Evolutionary conservation across 768 basidiomycete genomes (phyloP).

Genomic region (Kwoniella dendrophila): DNA sequence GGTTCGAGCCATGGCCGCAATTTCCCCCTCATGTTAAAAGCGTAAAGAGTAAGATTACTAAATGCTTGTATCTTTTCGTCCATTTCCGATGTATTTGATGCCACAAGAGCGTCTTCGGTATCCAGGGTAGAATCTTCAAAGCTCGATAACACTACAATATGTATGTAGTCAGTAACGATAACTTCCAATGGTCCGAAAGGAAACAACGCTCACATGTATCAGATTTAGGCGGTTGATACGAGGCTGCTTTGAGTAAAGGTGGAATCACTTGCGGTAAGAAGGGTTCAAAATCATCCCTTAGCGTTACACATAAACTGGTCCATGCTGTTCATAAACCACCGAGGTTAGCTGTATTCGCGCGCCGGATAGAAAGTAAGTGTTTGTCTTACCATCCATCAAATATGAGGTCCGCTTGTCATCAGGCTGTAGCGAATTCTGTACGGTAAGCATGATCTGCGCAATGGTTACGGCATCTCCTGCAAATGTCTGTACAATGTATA

Average conservation of each 20-base stretch:
- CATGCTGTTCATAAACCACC: conserved; percentile 63
- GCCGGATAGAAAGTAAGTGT: not conserved
- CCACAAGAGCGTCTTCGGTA: conserved; percentile 70
- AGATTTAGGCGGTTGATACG: conserved; percentile 61
- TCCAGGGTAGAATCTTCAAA: conserved; percentile 47
- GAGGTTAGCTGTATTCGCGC: not conserved
- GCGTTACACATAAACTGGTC: conserved; percentile 84
- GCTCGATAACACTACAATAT: conserved; percentile 61
- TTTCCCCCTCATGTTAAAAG: conserved; percentile 21
- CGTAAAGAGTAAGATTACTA: conserved; percentile 38
- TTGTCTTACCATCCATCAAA: conserved; percentile 60
- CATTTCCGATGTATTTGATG: conserved; percentile 56
- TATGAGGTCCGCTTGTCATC: conserved; percentile 71
- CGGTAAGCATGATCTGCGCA: conserved; percentile 70
- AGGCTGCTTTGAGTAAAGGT: conserved; percentile 70
- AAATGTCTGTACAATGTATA: conserved; percentile 61
- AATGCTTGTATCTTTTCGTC: conserved; percentile 41
- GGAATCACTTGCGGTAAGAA: conserved; percentile 86
- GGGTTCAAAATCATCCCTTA: conserved; percentile 81
- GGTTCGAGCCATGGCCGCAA: conserved; percentile 34
- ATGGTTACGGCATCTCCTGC: conserved; percentile 72
- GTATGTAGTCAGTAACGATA: conserved; percentile 61
- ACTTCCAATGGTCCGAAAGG: not conserved
- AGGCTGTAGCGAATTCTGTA: conserved; percentile 72
- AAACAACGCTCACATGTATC: conserved; percentile 12